These are phyloP conservation scores for Knoxdaviesia capensis DNA, from an alignment of 2,329 filamentous ascomycete genomes.

Conservation along the genomic window DNA sequence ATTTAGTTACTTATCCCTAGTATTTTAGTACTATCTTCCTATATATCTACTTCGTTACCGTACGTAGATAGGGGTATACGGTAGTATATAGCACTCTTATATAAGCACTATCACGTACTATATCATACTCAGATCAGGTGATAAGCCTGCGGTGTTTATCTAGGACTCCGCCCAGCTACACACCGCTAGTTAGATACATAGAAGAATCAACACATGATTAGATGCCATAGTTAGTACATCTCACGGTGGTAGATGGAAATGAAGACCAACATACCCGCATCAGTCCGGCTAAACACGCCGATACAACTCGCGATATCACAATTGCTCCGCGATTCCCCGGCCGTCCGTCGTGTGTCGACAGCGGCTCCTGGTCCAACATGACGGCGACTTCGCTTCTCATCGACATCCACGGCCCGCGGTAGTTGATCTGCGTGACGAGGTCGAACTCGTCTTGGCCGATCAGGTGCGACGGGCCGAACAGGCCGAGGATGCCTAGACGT, in stretches of 20 bases:
- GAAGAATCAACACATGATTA: too few species aligned
- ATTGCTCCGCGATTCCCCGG: conserved; percentile 18
- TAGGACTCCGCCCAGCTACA: too few species aligned
- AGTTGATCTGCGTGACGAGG: conserved; percentile 19
- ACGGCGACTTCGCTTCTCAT: conserved; percentile 18
- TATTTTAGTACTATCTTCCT: too few species aligned
- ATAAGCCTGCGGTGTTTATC: too few species aligned
- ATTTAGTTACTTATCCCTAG: too few species aligned
- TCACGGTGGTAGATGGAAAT: neutral
- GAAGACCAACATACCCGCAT: conserved; percentile 14
- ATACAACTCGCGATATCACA: conserved; percentile 22
- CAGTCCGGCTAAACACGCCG: conserved; percentile 19
- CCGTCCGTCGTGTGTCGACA: conserved; percentile 21
- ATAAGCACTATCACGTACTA: too few species aligned
- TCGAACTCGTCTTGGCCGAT: conserved; percentile 19
- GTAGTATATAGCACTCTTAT: too few species aligned
- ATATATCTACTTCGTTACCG: too few species aligned
- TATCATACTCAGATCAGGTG: too few species aligned
- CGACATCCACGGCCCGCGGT: conserved; percentile 23
- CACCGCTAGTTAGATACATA: too few species aligned
- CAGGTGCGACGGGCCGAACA: conserved; percentile 15
- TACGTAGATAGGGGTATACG: too few species aligned
- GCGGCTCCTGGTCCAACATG: conserved; percentile 22
- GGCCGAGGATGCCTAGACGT: conserved; percentile 16
- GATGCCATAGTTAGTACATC: neutral